Evolutionary conservation across 2,329 filamentous ascomycete species (phyloP), one percentile per base, ranked within the genome.

Genomic region (Colletotrichum sp.): DNA sequence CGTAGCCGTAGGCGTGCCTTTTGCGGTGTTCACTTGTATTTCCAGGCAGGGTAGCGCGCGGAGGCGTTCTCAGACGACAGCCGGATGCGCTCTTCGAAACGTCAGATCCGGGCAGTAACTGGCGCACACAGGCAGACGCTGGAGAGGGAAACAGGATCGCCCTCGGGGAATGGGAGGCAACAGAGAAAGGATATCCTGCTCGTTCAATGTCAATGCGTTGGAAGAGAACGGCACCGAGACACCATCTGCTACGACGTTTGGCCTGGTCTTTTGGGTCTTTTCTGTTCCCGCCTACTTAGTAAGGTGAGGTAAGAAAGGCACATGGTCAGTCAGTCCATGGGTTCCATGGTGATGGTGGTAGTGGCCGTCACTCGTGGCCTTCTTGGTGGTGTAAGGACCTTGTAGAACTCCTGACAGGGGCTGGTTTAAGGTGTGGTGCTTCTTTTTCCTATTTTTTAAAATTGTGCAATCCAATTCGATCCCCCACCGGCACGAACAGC

Each of bases 191-290:
- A 76, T 63, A 75, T 70, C 71, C 65, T 73, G 60, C 69, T 62
- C 60, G 60, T 32, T 63, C 26, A 62, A 55, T 44, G 76, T 72
- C 75, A 75, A 77, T 77, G 76, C 76, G 69, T 34, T 77, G 71
- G 71, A 71, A 62, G 60, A 68, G 66, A 80, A 77, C 75, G 75
- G 73, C 77, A 80, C 81, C 80, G 82, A 87, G 84, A 86, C 86
- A 87, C 85, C 83, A 83, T 83, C 82, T 83, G 81, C 81, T 82
- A 80, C 80, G 79, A 77, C 60, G 77, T 72, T 73, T 77, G 64
- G 57, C 66, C 66, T 71, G 72, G 66, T 67, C 63, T 68, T 57
- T 49, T 26, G 26, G 10, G 39, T 16, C 49, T 21, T 24, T 59
- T 34, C 32, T 67, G 32, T 32, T 32, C 39, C 13, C n/a, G 18